Evolutionary conservation across 192 early-diverging fungal genomes (phyloP), one percentile per base, ranked within the genome.

Genomic region (Podila horticola): DNA sequence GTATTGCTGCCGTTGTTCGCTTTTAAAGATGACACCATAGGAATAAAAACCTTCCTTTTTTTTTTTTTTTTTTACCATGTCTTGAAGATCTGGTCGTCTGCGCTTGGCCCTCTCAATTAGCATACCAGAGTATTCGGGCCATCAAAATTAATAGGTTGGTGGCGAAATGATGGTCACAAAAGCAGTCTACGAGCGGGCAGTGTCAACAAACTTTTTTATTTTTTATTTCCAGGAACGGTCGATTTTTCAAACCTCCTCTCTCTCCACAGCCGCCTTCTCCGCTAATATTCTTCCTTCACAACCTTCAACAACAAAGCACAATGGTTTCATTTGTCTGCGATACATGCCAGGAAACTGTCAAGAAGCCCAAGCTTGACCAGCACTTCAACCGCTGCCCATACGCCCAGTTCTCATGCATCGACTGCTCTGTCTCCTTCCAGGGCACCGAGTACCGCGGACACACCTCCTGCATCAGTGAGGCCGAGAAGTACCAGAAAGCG

Each of bases 401-500:
- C 49, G 93, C 96, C n/a, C 87, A 90, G 60, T 97, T 94, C 82
- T 91, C 93, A 22, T 98, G 96, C 83, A 92, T 98, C 69, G 97
- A 99, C 83, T 99, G 97, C 82, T 89, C 89, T 11, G 88, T 82
- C 20, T 95, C 94, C 52, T 99, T 99, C 84, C 79, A 87, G 28
- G 94, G 94, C 58, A 86, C 82, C 9, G 86, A 87, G 50, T 97
- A 96, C 85, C 86, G 92, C 41, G 74, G 86, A 28, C 97, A 99
- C 83, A 96, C 92, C 2, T 89, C 88, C 5, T 99, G 97, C 82
- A 97, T 99, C 22, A 91, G 90, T 15, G 97, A 99, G 73, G 94
- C 92, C 0, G 94, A 99, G 86, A 99, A 99, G 77, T 97, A 97
- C 82, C 91, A 97, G 74, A 93, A 93, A 71, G 73, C 86, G n/a